These are phyloP conservation scores for Fennellomyces sp. DNA, from an alignment of 371 early-diverging fungal species.

Conservation along the genomic window DNA sequence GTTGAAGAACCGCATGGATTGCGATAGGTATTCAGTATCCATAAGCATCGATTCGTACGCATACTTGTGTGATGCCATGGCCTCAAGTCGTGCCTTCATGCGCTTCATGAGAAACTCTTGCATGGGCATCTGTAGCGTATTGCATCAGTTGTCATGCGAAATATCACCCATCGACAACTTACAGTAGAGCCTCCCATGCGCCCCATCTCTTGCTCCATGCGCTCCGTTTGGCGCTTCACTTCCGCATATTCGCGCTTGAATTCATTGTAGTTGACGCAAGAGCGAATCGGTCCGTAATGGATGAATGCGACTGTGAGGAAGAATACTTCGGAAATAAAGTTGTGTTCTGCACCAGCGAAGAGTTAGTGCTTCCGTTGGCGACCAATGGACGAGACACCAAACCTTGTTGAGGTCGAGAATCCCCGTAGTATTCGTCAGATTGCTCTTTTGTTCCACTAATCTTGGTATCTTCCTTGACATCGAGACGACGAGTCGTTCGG, in stretches of 20 bases:
- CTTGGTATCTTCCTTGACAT: constrained; percentile 76
- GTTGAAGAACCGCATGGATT: constrained; percentile 76
- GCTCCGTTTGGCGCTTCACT: constrained; percentile 55
- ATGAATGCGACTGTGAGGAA: constrained; percentile 75
- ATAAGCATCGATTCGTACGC: constrained; percentile 79
- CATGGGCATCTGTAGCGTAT: constrained; percentile 37
- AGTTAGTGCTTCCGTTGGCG: neutral
- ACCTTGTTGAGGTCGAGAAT: constrained; percentile 13
- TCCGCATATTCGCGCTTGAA: constrained; percentile 72
- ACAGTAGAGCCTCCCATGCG: constrained; percentile 34
- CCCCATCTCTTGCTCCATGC: constrained; percentile 53
- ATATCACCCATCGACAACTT: constrained; percentile 8
- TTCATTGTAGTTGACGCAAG: constrained; percentile 66
- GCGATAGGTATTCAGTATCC: constrained; percentile 66
- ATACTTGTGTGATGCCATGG: constrained; percentile 65
- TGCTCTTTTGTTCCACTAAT: constrained; percentile 77
- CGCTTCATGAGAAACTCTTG: constrained; percentile 59
- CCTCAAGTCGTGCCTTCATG: constrained; percentile 59
- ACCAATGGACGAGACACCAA: neutral
- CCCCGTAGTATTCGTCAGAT: constrained; percentile 61
- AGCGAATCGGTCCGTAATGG: constrained; percentile 83
- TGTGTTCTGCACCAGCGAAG: constrained; percentile 30
- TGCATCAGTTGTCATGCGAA: neutral
- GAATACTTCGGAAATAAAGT: constrained; percentile 92
- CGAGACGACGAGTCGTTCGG: constrained; percentile 49